Percentiles rank a stretch among this genome's conserved stretches.
phyloP scores from a whole-genome alignment of 1,139 yeast species.

The Debaryomyces coudertii region DNA sequence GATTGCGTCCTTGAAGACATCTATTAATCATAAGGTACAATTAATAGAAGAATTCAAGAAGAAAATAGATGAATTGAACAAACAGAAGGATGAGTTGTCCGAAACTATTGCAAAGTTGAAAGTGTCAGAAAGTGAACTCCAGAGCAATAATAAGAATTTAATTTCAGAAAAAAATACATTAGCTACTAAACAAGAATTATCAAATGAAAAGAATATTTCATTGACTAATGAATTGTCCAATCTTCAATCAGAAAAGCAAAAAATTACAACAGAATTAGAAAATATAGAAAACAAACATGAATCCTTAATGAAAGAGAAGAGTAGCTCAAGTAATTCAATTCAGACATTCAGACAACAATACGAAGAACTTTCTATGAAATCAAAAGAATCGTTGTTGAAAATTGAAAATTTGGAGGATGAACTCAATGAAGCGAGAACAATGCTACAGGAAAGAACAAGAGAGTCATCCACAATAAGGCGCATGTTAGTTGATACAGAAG shows the following conservation, averaged over 20 bases:
- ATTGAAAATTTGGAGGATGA: constrained; percentile 80
- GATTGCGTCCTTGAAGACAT: constrained; percentile 41
- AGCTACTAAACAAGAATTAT: constrained; percentile 43
- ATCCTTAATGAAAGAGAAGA: constrained; percentile 47
- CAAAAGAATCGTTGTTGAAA: constrained; percentile 63
- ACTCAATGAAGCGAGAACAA: constrained; percentile 67
- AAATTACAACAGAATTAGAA: constrained; percentile 50
- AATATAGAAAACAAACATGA: constrained; percentile 57
- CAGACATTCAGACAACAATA: constrained; percentile 69
- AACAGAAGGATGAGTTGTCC: constrained; percentile 39
- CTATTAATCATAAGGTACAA: constrained; percentile 52
- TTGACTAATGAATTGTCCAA: constrained; percentile 38
- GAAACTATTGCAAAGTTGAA: constrained; percentile 46
- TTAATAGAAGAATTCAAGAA: constrained; percentile 49
- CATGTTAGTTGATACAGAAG: constrained; percentile 68
- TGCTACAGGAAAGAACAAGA: constrained; percentile 76
- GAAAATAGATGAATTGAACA: constrained; percentile 37
- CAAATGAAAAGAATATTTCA: constrained; percentile 39
- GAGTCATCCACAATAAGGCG: constrained; percentile 77
- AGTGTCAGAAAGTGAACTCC: constrained; percentile 47
- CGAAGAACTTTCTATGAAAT: constrained; percentile 72
- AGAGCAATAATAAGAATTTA: constrained; percentile 34
- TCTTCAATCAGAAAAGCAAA: constrained; percentile 55
- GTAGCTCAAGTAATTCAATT: constrained; percentile 55
- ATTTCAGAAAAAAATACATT: constrained; percentile 43